Base-by-base conservation (phyloP, 768 basidiomycete species). In the Lactarius trivialis region DNA sequence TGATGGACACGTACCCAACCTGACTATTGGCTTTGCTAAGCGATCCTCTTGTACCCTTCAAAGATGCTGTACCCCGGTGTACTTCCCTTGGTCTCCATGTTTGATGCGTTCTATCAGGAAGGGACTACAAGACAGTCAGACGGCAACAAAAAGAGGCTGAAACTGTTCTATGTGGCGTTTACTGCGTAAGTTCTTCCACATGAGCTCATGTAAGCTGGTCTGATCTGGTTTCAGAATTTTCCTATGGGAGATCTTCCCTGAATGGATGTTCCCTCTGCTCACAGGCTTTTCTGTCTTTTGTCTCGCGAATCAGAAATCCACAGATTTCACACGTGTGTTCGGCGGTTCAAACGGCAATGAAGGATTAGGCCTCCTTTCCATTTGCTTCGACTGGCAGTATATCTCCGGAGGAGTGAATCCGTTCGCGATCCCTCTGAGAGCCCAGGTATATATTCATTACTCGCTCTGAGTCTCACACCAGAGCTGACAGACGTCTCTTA, bases 401-500 rank as follows among this genome's bases (percentile, higher is more conserved):
- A 68, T 71, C 39, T 69, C 71, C 15, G 60, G 65, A 3, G 73
- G 69, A 28, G 37, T 66, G 39, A 83, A 81, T 60, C 82, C 83
- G 5, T 71, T 84, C 69, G 71, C 76, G 3, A 83, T 83, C 30
- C 84, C 85, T 1, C 70, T 86, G 12, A 77, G 78, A 9, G 80
- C 83, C 2, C 83, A 73, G 61, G 68, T 71, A 51, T 17, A 21
- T 17, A 36, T 19, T n/a, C 3, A 28, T 11, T 43, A n/a, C 53
- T 65, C 1, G 21, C 15, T 15, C 21, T 11, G n/a, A 15, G 5
- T 17, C 45, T 52, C 14, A 9, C n/a, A 21, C 6, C 8, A 36
- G n/a, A 7, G 11, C 48, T 61, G 6, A 65, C 21, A 36, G 33
- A 7, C 7, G 12, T 30, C 28, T 21, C 19, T 26, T 49, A 82